These are phyloP conservation scores for Aspergillus caelatus DNA, from an alignment of 2,329 filamentous ascomycete species.

Conservation along the genomic window DNA sequence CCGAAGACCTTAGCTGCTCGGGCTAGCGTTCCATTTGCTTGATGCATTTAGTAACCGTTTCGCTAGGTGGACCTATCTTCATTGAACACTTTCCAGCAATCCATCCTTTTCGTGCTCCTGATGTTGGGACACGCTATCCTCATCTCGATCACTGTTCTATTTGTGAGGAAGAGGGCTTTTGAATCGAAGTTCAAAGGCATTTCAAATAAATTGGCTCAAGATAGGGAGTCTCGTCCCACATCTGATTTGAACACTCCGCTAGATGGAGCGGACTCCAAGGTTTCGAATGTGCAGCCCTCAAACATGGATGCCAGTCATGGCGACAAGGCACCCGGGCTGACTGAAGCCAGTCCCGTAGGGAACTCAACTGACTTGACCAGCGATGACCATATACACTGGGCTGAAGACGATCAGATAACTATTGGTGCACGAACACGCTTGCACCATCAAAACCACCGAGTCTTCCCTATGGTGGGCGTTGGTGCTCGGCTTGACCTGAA, in stretches of 20 bases:
- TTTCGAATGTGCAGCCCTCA: not conserved
- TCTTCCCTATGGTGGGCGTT: constrained; percentile 40
- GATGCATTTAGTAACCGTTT: constrained; percentile 7
- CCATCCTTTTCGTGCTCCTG: constrained; percentile 66
- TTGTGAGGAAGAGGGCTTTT: constrained; percentile 64
- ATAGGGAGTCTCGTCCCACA: constrained; percentile 5
- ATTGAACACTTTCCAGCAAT: constrained; percentile 70
- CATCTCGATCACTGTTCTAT: constrained; percentile 66
- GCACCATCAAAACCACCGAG: constrained; percentile 27
- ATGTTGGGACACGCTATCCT: constrained; percentile 69
- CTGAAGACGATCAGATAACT: constrained; percentile 35
- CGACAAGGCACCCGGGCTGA: constrained; percentile 6
- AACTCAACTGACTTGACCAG: not conserved
- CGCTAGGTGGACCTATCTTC: constrained; percentile 52
- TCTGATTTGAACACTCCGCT: not conserved
- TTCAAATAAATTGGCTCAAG: constrained; percentile 38
- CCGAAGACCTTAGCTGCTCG: not conserved
- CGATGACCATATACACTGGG: constrained; percentile 27
- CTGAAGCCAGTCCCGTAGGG: constrained; percentile 8
- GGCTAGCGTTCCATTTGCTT: not conserved
- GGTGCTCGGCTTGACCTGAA: constrained; percentile 37
- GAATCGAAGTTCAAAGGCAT: constrained; percentile 62
- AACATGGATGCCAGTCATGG: not conserved
- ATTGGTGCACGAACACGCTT: constrained; percentile 20
- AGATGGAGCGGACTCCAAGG: not conserved